These are phyloP conservation scores for Massariosphaeria phaeospora DNA, from an alignment of 495 filamentous ascomycete genomes.

Conservation along the genomic window DNA sequence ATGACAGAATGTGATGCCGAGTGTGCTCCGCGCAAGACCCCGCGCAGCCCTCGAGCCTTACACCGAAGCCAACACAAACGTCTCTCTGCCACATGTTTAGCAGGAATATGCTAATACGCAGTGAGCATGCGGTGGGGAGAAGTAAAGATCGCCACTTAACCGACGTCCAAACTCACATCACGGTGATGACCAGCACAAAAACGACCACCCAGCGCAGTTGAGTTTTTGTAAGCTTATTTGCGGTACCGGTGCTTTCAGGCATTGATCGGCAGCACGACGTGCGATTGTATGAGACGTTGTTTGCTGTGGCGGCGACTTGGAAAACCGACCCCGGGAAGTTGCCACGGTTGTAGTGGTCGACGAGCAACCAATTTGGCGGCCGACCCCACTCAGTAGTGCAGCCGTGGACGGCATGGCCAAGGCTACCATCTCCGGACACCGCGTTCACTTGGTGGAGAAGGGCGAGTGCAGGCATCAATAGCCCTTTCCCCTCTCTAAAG, in stretches of 20 bases:
- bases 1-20: no score
- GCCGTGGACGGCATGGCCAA: constrained; percentile 63
- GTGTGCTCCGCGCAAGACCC: no score
- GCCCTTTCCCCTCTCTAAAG: constrained; percentile 43
- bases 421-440: constrained; percentile 58
- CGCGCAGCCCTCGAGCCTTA: no score
- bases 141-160: neutral
- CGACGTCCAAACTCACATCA: neutral
- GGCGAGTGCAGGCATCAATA: constrained; percentile 69
- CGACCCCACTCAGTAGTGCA: constrained; percentile 69
- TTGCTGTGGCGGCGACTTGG: constrained; percentile 75
- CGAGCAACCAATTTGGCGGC: constrained; percentile 79
- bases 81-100: neutral
- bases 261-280: constrained; percentile 52
- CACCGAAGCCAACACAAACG: neutral
- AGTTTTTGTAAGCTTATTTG: neutral
- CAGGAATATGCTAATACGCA: neutral
- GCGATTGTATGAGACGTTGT: constrained; percentile 72
- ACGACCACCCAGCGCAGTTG: neutral
- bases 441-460: constrained; percentile 65
- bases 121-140: neutral
- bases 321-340: constrained; percentile 68
- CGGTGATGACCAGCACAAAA: neutral
- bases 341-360: constrained; percentile 80
- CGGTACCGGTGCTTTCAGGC: neutral